These are phyloP conservation scores for Stagonosporopsis chrysanthemi DNA, from an alignment of 2,329 filamentous ascomycete species.

Conservation along the genomic window DNA sequence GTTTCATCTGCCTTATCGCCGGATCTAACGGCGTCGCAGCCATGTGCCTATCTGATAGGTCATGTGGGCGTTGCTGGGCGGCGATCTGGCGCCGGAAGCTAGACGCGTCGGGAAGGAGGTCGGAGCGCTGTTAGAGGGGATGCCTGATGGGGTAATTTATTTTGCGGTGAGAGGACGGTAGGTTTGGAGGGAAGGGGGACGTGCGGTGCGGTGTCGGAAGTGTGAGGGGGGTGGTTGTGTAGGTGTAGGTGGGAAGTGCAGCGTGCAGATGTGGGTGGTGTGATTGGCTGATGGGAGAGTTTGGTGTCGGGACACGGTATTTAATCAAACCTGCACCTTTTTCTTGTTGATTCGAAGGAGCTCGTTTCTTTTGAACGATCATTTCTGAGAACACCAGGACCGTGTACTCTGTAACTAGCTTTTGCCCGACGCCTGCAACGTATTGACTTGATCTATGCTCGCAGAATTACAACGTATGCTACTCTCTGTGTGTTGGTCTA, in stretches of 20 bases:
- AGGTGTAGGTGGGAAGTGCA: not conserved
- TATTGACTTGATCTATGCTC: no score
- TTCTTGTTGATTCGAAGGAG: no score
- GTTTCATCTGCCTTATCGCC: slow-evolving; percentile 32
- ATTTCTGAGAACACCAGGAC: no score
- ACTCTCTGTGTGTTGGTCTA: no score
- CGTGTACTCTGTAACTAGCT: no score
- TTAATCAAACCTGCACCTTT: no score
- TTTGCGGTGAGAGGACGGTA: not conserved
- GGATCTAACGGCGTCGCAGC: slow-evolving; percentile 18
- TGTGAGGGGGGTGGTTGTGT: not conserved
- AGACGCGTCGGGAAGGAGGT: slow-evolving; percentile 14
- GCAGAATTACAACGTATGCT: no score
- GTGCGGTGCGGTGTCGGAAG: not conserved
- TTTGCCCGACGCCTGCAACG: no score
- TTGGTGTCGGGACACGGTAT: no score
- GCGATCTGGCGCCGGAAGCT: slow-evolving; percentile 26
- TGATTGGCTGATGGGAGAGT: not conserved
- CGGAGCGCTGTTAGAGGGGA: not conserved
- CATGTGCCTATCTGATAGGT: slow-evolving; percentile 37
- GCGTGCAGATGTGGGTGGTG: not conserved
- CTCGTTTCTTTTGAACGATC: no score
- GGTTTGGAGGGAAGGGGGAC: no score
- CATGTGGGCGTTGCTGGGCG: slow-evolving; percentile 17
- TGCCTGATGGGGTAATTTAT: not conserved